Base-by-base conservation (phyloP, 805 yeast species). In the Ogataea siamensis region DNA sequence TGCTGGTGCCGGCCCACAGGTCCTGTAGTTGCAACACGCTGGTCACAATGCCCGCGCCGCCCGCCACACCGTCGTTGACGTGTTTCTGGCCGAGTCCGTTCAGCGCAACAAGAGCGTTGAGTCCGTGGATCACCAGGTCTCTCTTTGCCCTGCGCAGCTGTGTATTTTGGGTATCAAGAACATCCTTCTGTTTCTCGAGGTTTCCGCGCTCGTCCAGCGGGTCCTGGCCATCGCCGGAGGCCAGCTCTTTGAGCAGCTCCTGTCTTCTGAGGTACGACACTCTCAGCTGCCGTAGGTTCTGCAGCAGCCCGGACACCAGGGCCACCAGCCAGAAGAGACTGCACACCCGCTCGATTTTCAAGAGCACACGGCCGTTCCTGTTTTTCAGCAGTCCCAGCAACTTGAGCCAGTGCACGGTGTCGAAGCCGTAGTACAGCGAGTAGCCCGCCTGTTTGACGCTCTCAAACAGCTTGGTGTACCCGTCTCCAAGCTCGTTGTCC, bases 41-140 rank as follows among this genome's bases (percentile, higher is more conserved):
- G 21, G 97, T 87, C 42, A 85, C 64, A 17, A 83, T 73, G 57
- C 98, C 98, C 25, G 93, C 87, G 41, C 80, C 64, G 24, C 95
- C 96, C 34, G 87, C 76, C 28, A 80, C 71, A 34, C 94, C 93
- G 51, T 89, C 96, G 57, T 79, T 76, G 52, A 78, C 67, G 50
- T 70, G 69, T 51, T 83, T 66, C 62, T 68, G 64, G 40, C 74
- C 70, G 61, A 85, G 73, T 37, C 79, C 75, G 61, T 83, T 79
- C 56, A 81, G 66, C 9, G 93, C 95, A 53, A 89, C 81, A 46
- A 83, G 70, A 46, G 76, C 57, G 63, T 89, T 97, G 45, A 83
- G 71, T 8, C 73, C 58, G 58, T 87, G 91, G 86, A 91, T 85
- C 19, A 82, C 62, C 43, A 87, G 64, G 63, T 79, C 85, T 53